Conservation (phyloP, 306 rosid genomes). For the Gastrolobium bilobum region DNA sequence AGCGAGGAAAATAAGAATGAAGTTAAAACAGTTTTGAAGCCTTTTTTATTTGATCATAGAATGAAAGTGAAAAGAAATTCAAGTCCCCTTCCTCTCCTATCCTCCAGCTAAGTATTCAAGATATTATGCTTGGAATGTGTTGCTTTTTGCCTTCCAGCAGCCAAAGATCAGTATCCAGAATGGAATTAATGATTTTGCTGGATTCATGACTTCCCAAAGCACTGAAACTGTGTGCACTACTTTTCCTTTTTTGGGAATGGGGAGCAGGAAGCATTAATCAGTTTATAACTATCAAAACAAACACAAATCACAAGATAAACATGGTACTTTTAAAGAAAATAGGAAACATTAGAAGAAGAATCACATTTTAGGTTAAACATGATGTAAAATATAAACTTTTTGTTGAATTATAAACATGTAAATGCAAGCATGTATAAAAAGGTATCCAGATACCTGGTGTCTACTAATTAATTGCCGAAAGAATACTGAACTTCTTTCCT, state of each 20-base stretch:
- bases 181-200: background rate
- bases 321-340: background rate
- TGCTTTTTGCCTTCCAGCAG: constrained; percentile 8
- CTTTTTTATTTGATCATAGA: constrained; percentile 9
- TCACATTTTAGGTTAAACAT: background rate
- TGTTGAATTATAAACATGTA: background rate
- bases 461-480: background rate
- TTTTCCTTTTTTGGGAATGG: background rate
- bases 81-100: constrained; percentile 1
- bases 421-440: background rate
- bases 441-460: background rate
- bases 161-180: constrained; percentile 20
- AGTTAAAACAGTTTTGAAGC: background rate
- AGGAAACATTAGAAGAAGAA: constrained; percentile 15
- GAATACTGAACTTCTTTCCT: background rate
- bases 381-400: background rate
- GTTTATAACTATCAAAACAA: constrained; percentile 2
- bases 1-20: background rate
- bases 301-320: constrained; percentile 8
- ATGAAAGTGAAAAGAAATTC: constrained; percentile 1
- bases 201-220: background rate
- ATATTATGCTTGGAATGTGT: background rate
- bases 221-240: background rate
- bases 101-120: background rate
- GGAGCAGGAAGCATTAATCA: constrained; percentile 13